Percentiles rank a stretch among this genome's conserved stretches.
Evolutionary conservation across 1,284 basidiomycete genomes (phyloP).

Genomic region (Ustilago curta): DNA sequence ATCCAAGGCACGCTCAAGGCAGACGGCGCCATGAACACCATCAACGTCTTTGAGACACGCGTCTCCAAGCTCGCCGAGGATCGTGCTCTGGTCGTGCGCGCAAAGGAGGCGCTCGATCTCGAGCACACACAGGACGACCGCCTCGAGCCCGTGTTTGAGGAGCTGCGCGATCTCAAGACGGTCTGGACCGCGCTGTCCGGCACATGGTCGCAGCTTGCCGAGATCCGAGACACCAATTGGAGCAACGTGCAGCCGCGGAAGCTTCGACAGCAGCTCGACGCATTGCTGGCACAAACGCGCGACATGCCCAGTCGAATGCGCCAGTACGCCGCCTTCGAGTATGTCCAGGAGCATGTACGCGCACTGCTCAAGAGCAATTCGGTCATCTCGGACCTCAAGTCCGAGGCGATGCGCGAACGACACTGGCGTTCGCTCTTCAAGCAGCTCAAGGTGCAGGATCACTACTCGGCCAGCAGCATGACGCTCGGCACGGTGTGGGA

Average conservation of each 20-base stretch:
- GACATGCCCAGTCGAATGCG: constrained; percentile 99
- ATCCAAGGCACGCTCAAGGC: constrained; percentile 95
- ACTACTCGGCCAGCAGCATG: constrained; percentile 76
- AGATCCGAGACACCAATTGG: constrained; percentile 90
- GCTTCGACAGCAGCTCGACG: constrained; percentile 91
- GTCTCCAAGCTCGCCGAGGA: constrained; percentile 90
- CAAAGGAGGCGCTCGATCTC: constrained; percentile 95
- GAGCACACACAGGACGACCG: constrained; percentile 90
- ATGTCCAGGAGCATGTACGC: constrained; percentile 90
- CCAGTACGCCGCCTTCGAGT: constrained; percentile 98
- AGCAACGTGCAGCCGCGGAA: constrained; percentile 87
- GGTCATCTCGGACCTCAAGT: constrained; percentile 91
- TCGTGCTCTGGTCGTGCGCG: constrained; percentile 90
- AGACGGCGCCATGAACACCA: constrained; percentile 92
- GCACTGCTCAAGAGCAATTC: constrained; percentile 89
- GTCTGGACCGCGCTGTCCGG: constrained; percentile 99
- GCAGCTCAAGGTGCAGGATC: constrained; percentile 74
- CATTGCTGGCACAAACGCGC: constrained; percentile 86
- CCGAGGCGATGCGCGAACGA: constrained; percentile 94
- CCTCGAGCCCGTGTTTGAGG: constrained; percentile 91
- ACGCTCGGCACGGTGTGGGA: constrained; percentile 98
- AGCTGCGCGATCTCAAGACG: constrained; percentile 93
- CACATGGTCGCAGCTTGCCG: constrained; percentile 92
- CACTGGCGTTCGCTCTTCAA: constrained; percentile 99
- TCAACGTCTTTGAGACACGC: constrained; percentile 92